These are phyloP conservation scores for Aspergillus phoenicis DNA, from an alignment of 2,329 filamentous ascomycete genomes.

Conservation along the genomic window DNA sequence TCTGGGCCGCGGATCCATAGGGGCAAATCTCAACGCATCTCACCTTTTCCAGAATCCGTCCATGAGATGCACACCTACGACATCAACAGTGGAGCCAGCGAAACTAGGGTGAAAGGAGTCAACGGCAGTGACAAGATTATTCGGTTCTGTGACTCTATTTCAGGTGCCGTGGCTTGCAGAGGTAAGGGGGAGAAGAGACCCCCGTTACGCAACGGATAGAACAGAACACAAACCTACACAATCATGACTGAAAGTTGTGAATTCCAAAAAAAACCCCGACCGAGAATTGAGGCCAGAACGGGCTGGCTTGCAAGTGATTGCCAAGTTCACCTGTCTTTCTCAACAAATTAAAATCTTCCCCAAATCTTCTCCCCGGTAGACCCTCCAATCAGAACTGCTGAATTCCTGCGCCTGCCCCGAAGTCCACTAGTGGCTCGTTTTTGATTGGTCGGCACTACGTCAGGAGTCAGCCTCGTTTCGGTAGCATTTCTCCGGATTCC, in stretches of 20 bases:
- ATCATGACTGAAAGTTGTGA: not conserved
- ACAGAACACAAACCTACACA: not conserved
- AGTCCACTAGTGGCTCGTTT: not conserved
- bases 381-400: not conserved
- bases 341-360: not conserved
- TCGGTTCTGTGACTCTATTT: too few relatives aligned
- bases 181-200: not conserved
- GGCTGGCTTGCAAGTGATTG: not conserved
- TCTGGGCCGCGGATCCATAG: not conserved
- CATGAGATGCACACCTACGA: not conserved
- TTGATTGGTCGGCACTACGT: not conserved
- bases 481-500: not conserved
- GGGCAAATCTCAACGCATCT: not conserved
- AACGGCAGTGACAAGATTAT: not conserved
- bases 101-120: not conserved
- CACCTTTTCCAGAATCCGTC: conserved; percentile 1
- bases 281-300: not conserved
- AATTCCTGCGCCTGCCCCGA: not conserved
- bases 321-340: not conserved
- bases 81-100: not conserved
- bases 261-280: not conserved
- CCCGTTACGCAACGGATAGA: not conserved
- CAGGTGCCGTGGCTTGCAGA: not conserved
- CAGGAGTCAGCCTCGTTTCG: conserved; percentile 4
- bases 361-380: too few relatives aligned